Conservation (phyloP, 192 early-diverging fungal genomes). For the Tieghemiomyces parasiticus region DNA sequence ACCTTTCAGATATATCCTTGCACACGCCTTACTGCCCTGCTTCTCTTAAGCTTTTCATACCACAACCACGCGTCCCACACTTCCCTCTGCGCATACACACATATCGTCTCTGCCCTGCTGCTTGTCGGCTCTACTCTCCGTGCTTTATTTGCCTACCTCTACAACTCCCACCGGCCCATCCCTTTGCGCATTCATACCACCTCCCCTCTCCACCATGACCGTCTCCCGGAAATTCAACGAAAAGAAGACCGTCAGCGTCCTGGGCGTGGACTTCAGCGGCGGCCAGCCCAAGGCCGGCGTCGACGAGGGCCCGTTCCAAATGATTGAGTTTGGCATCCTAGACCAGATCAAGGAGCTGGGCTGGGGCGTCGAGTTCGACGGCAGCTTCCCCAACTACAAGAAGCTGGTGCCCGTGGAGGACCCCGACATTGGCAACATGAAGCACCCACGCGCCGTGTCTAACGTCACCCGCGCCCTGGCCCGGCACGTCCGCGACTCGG, state of each 20-base stretch:
- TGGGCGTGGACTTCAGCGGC: slow-evolving; percentile 59
- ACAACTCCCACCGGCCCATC: not conserved
- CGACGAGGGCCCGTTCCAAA: slow-evolving; percentile 67
- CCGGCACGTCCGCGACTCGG: slow-evolving; percentile 42
- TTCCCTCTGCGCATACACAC: too few relatives aligned
- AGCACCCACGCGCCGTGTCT: slow-evolving; percentile 74
- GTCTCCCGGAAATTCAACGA: slow-evolving; percentile 39
- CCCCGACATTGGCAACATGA: slow-evolving; percentile 62
- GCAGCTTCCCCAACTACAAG: slow-evolving; percentile 48
- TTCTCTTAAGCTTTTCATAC: too few relatives aligned
- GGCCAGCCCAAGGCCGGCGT: slow-evolving; percentile 79
- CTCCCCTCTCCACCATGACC: slow-evolving; percentile 10
- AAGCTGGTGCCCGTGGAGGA: slow-evolving; percentile 48
- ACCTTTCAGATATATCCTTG: too few relatives aligned
- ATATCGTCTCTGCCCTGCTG: too few relatives aligned
- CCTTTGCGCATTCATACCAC: not conserved
- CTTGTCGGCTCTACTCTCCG: too few relatives aligned
- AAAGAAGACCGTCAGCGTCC: slow-evolving; percentile 46
- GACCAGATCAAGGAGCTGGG: slow-evolving; percentile 70
- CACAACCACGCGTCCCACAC: too few relatives aligned
- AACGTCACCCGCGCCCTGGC: slow-evolving; percentile 52
- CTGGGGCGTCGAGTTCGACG: slow-evolving; percentile 63
- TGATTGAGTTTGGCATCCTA: slow-evolving; percentile 72
- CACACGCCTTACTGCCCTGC: too few relatives aligned
- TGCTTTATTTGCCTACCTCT: not conserved